Evolutionary conservation across 257 asterid genomes (phyloP).

Genomic region (Jacaranda mimosifolia): DNA sequence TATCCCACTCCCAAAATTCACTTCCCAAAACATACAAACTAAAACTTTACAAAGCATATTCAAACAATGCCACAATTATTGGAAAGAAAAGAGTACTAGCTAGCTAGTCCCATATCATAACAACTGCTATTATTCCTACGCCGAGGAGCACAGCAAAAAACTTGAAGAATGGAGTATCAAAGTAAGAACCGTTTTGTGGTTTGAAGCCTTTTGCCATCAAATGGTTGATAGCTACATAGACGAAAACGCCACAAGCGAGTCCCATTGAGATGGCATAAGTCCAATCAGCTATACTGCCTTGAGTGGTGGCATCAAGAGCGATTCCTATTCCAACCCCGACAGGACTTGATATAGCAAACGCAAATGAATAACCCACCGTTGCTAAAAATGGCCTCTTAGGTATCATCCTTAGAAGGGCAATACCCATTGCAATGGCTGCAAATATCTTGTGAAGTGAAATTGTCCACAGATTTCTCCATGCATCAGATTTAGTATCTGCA

Average conservation of each 20-base stretch:
- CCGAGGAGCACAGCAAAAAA: constrained; percentile 80
- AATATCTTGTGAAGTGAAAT: constrained; percentile 86
- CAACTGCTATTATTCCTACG: constrained; percentile 75
- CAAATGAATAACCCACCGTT: constrained; percentile 74
- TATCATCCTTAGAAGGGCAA: constrained; percentile 82
- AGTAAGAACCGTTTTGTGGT: constrained; percentile 50
- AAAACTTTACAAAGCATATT: too few species aligned
- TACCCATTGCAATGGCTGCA: constrained; percentile 93
- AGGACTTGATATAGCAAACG: constrained; percentile 86
- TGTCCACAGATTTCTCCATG: constrained; percentile 92
- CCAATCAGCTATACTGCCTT: constrained; percentile 79
- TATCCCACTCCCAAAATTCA: too few species aligned
- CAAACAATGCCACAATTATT: background rate
- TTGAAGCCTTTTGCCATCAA: constrained; percentile 76
- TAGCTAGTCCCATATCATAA: constrained; percentile 86
- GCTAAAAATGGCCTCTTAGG: constrained; percentile 83
- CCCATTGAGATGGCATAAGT: constrained; percentile 86
- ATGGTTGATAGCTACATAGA: constrained; percentile 85
- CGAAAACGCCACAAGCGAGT: constrained; percentile 82
- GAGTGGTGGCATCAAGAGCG: constrained; percentile 80
- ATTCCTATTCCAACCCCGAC: constrained; percentile 89
- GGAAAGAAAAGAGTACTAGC: background rate
- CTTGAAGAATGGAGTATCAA: constrained; percentile 74
- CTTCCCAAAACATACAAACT: too few species aligned
- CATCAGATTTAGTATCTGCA: constrained; percentile 69